Base-by-base conservation (phyloP, 192 early-diverging fungal genomes). In the Podila epigama region DNA sequence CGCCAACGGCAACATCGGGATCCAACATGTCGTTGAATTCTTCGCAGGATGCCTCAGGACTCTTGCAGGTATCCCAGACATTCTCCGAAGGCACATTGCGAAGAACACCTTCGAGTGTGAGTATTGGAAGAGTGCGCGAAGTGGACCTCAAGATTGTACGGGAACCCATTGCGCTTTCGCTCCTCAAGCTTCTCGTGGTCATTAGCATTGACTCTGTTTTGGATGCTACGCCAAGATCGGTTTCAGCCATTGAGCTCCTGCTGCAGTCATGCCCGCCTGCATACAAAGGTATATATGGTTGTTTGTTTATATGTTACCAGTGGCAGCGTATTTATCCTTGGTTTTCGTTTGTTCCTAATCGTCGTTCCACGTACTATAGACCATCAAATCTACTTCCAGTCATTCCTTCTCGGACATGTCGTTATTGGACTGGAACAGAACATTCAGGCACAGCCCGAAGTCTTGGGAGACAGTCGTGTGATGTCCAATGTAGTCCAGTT, bases 191-290 rank as follows among this genome's bases (percentile, higher is more conserved):
- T n/a, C 67, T 91, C 51, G 83, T 90, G 20, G 68, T 67, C 18
- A 82, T 89, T 10, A 72, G 80, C 16, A 75, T 88, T 36, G 83
- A 87, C 32, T 87, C 87, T 12, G 73, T 90, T 28, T 32, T 88
- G 44, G 88, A 86, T 41, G 61, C 75, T 32, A 22, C 60, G 0
- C 73, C 50, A 15, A 59, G 73, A 0, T 57, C 73, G 3, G 37
- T 77, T 44, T 18, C 61, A 3, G 66, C 66, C 2, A 77, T 77
- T 44, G 73, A 77, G 31, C 6, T 68, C 28, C 48, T 68, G 4
- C 18, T 77, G 48, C 66, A 68, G 50, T 77, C 73, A 1, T 77
- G 73, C 56, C 73, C 73, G 5, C 73, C 73, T 22, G 73, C 73
- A 3, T 77, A 64, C 57, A 77, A 77, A 61, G 73, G 73, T 68